A percentile compares a stretch with the other conserved stretches of the same genome.
These are phyloP conservation scores for Aspergillus latus DNA, from an alignment of 2,329 filamentous ascomycete species.

Conservation along the genomic window DNA sequence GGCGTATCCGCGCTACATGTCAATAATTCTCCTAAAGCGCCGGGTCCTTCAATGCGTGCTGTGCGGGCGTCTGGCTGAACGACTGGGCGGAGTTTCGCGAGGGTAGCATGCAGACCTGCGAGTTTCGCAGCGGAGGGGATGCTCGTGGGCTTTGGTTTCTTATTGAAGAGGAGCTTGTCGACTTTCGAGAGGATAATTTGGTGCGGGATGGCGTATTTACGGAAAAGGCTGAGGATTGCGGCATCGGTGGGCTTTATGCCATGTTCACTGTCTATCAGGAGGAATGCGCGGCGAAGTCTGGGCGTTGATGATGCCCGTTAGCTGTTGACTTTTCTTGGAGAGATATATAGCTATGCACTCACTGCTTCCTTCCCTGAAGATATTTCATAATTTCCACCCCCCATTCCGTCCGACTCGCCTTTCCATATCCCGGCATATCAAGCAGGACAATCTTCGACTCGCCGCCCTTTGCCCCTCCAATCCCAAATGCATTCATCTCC, in stretches of 20 bases:
- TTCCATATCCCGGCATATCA: constrained; percentile 72
- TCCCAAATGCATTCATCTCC: constrained; percentile 66
- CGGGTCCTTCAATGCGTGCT: constrained; percentile 30
- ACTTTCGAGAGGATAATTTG: constrained; percentile 69
- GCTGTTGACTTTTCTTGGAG: background rate
- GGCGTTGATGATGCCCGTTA: background rate
- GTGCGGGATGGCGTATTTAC: constrained; percentile 58
- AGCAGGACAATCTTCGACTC: constrained; percentile 58
- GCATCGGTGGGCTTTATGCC: constrained; percentile 63
- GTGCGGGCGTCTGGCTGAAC: constrained; percentile 46
- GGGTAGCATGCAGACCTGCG: constrained; percentile 39
- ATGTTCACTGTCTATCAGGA: constrained; percentile 64
- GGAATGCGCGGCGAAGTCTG: constrained; percentile 60
- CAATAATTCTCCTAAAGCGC: constrained; percentile 60
- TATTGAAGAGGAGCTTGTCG: constrained; percentile 54
- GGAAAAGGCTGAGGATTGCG: constrained; percentile 57
- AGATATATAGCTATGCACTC: constrained; percentile 21
- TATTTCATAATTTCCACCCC: constrained; percentile 69
- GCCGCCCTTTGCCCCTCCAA: constrained; percentile 51
- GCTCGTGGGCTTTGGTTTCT: constrained; percentile 31
- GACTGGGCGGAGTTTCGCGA: constrained; percentile 40
- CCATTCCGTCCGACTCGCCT: constrained; percentile 62
- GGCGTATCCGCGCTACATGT: constrained; percentile 56
- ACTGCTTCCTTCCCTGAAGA: constrained; percentile 61
- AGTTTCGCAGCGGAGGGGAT: constrained; percentile 30